Percentiles rank a stretch among this genome's conserved stretches.
phyloP scores from a whole-genome alignment of 371 early-diverging fungal species.

The Mucor plumbeus region DNA sequence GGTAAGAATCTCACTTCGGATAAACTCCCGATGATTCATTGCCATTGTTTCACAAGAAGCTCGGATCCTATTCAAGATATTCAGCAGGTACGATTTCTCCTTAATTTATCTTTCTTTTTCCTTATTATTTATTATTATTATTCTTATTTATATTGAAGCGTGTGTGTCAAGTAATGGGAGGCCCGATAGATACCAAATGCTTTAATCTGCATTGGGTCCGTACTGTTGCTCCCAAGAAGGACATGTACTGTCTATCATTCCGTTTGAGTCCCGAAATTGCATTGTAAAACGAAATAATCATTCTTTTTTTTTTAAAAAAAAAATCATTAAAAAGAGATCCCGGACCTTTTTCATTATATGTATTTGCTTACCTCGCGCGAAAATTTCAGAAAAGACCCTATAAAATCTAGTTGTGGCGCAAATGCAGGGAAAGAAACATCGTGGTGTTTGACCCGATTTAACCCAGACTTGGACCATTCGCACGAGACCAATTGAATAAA shows the following conservation, averaged over 20 bases:
- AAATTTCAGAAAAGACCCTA: background rate
- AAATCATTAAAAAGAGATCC: too few relatives aligned
- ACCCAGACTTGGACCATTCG: slow-evolving; percentile 17
- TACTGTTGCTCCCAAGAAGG: slow-evolving; percentile 96
- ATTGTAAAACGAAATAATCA: slow-evolving; percentile 12
- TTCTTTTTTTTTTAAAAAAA: too few relatives aligned
- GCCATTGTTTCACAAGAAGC: slow-evolving; percentile 92
- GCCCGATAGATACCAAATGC: slow-evolving; percentile 49
- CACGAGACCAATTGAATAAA: slow-evolving; percentile 7
- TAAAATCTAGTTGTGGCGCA: slow-evolving; percentile 17
- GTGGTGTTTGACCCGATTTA: slow-evolving; percentile 26
- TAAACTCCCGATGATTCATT: slow-evolving; percentile 86
- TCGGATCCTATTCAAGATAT: slow-evolving; percentile 74
- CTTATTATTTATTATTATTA: too few relatives aligned
- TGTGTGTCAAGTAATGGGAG: slow-evolving; percentile 59
- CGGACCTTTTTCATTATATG: too few relatives aligned
- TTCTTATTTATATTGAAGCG: slow-evolving; percentile 33
- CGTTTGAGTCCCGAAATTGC: slow-evolving; percentile 65
- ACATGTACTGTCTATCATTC: slow-evolving; percentile 95
- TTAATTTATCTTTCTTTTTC: background rate
- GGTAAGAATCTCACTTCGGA: slow-evolving; percentile 45
- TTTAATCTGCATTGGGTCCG: slow-evolving; percentile 78
- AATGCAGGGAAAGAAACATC: slow-evolving; percentile 20
- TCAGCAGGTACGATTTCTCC: slow-evolving; percentile 12
- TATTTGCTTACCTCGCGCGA: background rate